A percentile compares a stretch with the other conserved stretches of the same genome.
These are phyloP conservation scores for Scytalidium lignicola DNA, from an alignment of 2,329 filamentous ascomycete genomes.

Conservation along the genomic window DNA sequence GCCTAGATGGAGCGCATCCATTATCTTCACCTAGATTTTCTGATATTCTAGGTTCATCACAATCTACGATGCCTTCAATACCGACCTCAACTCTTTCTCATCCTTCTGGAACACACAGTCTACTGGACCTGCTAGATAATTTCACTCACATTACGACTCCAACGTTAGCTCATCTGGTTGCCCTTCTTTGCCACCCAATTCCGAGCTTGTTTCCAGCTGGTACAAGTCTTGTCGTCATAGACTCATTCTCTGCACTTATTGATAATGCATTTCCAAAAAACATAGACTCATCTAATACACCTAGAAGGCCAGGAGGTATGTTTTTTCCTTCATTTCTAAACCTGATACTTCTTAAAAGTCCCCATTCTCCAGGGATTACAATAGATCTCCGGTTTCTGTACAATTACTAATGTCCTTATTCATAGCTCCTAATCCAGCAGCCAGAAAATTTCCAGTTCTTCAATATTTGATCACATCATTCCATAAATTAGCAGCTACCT, in stretches of 20 bases:
- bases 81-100: slow-evolving; percentile 1
- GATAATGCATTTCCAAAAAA: slow-evolving; percentile 70
- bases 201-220: slow-evolving; percentile 54
- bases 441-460: slow-evolving; percentile 37
- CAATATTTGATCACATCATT: slow-evolving; percentile 65
- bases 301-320: slow-evolving; percentile 21
- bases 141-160: slow-evolving; percentile 61
- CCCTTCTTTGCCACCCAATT: slow-evolving; percentile 66
- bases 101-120: slow-evolving; percentile 5
- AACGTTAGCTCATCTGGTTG: slow-evolving; percentile 62
- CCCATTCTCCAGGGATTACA: slow-evolving; percentile 18
- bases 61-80: slow-evolving; percentile 2
- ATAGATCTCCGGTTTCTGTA: too few relatives aligned
- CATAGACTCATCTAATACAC: slow-evolving; percentile 28
- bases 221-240: slow-evolving; percentile 69
- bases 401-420: slow-evolving; percentile 17
- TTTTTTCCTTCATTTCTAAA: background rate
- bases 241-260: slow-evolving; percentile 71
- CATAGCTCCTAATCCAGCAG: slow-evolving; percentile 19
- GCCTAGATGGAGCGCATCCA: slow-evolving; percentile 26
- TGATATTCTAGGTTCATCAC: slow-evolving; percentile 33
- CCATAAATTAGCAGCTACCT: slow-evolving; percentile 68
- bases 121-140: slow-evolving; percentile 35
- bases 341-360: slow-evolving; percentile 28
- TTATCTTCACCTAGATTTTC: slow-evolving; percentile 43